These are phyloP conservation scores for Microdochium trichocladiopsis DNA, from an alignment of 2,329 filamentous ascomycete species.

Conservation along the genomic window DNA sequence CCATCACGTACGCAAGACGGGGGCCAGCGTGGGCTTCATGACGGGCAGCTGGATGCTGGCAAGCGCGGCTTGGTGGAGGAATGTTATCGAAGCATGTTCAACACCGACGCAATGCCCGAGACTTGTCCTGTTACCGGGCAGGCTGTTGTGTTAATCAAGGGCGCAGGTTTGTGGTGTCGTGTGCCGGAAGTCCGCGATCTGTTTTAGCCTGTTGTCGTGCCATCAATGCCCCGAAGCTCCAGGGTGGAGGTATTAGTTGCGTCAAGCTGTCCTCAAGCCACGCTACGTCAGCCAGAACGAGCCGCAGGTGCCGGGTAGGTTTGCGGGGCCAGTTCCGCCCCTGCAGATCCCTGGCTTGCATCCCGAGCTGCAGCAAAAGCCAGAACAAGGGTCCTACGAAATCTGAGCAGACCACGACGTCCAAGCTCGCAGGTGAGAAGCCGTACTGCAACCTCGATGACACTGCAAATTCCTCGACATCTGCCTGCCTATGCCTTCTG, in stretches of 20 bases:
- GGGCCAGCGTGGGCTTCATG: constrained; percentile 22
- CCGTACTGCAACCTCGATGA: too few species aligned
- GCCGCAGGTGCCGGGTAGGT: background rate
- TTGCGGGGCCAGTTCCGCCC: background rate
- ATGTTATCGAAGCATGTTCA: background rate
- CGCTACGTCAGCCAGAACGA: background rate
- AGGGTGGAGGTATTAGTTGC: background rate
- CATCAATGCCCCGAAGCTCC: background rate
- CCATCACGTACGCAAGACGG: constrained; percentile 18
- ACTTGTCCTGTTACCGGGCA: background rate
- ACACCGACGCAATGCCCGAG: background rate
- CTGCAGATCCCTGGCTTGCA: background rate
- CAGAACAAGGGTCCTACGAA: too few species aligned
- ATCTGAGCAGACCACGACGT: too few species aligned
- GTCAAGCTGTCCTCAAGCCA: constrained; percentile 6
- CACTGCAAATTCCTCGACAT: too few species aligned
- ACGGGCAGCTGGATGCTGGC: constrained; percentile 2
- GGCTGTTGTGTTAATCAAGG: background rate
- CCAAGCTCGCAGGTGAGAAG: too few species aligned
- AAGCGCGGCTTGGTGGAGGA: background rate
- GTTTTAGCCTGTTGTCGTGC: background rate
- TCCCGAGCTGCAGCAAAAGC: too few species aligned
- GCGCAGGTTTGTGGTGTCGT: background rate
- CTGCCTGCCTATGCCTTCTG: too few species aligned
- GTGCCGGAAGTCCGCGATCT: background rate